Conservation (phyloP, 2,329 filamentous ascomycete genomes). For the Lachnellula hyalina region DNA sequence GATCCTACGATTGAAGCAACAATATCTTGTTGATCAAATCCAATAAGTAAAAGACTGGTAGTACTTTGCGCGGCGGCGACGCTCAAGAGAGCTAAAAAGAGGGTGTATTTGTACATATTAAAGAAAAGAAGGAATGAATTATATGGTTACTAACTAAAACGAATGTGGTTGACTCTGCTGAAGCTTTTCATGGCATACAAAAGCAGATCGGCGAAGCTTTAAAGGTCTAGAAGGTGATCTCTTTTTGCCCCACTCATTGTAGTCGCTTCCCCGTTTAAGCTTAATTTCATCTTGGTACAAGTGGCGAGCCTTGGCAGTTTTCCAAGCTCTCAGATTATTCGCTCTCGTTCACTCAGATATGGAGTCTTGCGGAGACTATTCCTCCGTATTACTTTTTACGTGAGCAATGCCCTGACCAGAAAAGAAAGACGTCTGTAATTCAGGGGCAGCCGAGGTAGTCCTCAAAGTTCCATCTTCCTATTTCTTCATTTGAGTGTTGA, state of each 20-base stretch:
- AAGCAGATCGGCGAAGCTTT: background rate
- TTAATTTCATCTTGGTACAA: no score
- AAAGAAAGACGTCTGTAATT: no score
- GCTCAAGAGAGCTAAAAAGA: constrained; percentile 3
- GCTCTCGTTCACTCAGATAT: no score
- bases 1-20: constrained; percentile 13
- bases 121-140: background rate
- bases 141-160: background rate
- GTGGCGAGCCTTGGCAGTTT: no score
- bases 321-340: no score
- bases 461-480: no score
- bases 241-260: no score
- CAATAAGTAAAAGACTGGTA: constrained; percentile 2
- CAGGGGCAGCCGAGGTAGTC: no score
- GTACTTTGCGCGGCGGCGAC: constrained; percentile 2
- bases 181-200: background rate
- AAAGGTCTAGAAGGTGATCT: background rate
- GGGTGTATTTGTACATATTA: constrained; percentile 7
- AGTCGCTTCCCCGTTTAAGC: background rate
- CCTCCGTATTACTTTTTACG: no score
- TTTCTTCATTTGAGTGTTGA: no score
- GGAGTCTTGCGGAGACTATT: no score
- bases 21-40: constrained; percentile 4
- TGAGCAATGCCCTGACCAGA: no score
- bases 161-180: background rate